These are phyloP conservation scores for Microsporum ferrugineum DNA, from an alignment of 2,329 filamentous ascomycete species.

Conservation along the genomic window DNA sequence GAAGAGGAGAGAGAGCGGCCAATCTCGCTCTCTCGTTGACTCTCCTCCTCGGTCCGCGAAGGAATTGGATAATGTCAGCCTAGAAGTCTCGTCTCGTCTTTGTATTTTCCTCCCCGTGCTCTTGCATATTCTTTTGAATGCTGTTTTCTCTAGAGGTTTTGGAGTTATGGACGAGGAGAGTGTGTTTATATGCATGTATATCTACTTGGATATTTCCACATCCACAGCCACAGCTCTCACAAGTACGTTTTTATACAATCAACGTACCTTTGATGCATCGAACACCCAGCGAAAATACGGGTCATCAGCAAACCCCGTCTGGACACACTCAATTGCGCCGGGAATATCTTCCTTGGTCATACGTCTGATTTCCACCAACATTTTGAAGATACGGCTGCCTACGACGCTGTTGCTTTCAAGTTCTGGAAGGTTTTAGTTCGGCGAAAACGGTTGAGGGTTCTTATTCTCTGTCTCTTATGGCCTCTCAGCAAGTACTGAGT, in stretches of 20 bases:
- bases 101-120: not conserved
- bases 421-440: not conserved
- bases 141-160: not conserved
- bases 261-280: slow-evolving; percentile 44
- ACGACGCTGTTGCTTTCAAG: not conserved
- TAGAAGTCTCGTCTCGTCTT: not conserved
- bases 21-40: not conserved
- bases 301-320: slow-evolving; percentile 54
- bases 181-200: slow-evolving; percentile 1
- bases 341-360: slow-evolving; percentile 51
- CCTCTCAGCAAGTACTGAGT: no score
- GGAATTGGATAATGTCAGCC: not conserved
- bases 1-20: not conserved
- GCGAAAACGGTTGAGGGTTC: not conserved
- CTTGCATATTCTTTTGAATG: not conserved
- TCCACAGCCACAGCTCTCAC: not conserved
- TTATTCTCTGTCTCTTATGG: no score
- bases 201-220: not conserved
- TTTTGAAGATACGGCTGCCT: slow-evolving; percentile 16
- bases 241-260: not conserved
- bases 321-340: slow-evolving; percentile 53
- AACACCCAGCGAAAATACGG: slow-evolving; percentile 58
- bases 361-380: slow-evolving; percentile 45
- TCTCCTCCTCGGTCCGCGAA: slow-evolving; percentile 2
- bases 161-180: not conserved